Percentiles rank a stretch among this genome's conserved stretches.
These are phyloP conservation scores for Boletus putidus DNA, from an alignment of 1,284 basidiomycete species.

Conservation along the genomic window DNA sequence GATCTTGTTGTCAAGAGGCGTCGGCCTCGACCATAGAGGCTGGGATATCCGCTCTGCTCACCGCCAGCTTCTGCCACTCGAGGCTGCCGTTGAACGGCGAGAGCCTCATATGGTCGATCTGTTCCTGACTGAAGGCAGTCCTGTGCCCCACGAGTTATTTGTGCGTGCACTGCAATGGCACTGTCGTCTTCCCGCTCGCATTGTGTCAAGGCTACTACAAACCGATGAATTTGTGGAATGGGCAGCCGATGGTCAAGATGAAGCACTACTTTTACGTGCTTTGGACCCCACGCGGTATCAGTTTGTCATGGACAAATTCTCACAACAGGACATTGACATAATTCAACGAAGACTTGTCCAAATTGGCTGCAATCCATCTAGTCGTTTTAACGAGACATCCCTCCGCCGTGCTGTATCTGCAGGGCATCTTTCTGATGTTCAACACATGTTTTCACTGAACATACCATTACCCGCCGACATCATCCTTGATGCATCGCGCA, in stretches of 20 bases:
- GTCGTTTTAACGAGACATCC: neutral
- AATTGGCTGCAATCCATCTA: neutral
- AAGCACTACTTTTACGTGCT: neutral
- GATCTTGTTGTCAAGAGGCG: conserved; percentile 6
- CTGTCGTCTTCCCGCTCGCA: rapidly evolving
- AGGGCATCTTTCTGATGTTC: neutral
- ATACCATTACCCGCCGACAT: conserved; percentile 9
- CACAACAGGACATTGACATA: neutral
- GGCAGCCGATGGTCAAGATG: neutral
- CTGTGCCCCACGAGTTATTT: conserved; percentile 9
- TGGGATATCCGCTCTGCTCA: neutral
- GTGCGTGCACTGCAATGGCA: neutral
- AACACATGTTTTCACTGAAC: neutral
- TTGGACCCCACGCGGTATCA: neutral
- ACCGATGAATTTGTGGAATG: conserved; percentile 1
- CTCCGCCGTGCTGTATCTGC: neutral
- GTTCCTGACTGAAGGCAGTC: conserved; percentile 12
- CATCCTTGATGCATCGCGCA: conserved; percentile 5
- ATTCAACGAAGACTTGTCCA: conserved; percentile 14
- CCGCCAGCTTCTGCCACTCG: conserved; percentile 5
- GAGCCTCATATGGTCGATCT: neutral
- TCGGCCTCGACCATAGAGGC: neutral
- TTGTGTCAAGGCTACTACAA: conserved; percentile 6
- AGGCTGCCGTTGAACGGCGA: neutral
- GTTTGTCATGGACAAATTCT: too few species aligned